These are phyloP conservation scores for Silene noctiflora DNA, from an alignment of 179 eudicot genomes.

Conservation along the genomic window DNA sequence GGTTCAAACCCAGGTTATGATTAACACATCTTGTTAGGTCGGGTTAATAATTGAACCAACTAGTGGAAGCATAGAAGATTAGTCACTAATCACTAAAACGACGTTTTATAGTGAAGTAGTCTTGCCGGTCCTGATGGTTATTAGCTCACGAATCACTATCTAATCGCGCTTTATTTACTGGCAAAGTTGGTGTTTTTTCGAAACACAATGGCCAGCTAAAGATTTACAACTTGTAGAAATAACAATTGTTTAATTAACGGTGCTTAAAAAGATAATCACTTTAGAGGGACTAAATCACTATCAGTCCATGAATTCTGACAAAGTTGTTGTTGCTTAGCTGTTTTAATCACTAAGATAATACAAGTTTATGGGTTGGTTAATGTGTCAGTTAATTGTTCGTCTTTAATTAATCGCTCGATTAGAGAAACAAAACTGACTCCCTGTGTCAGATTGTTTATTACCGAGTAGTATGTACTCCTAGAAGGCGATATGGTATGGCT, in stretches of 20 bases:
- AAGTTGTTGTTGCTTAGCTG: constrained; percentile 24
- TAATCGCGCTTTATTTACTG: constrained; percentile 1
- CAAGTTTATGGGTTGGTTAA: background rate
- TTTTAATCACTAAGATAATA: background rate
- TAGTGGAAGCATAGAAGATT: constrained; percentile 22
- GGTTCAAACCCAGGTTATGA: no score
- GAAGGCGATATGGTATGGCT: no score
- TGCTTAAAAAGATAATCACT: constrained; percentile 21
- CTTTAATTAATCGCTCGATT: background rate
- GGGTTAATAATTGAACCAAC: background rate
- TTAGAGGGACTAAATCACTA: background rate
- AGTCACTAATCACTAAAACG: constrained; percentile 13
- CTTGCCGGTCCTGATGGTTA: background rate
- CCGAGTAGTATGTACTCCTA: no score
- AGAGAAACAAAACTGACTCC: constrained; percentile 9
- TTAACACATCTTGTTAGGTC: background rate
- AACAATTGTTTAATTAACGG: constrained; percentile 12
- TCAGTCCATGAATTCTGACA: constrained; percentile 16
- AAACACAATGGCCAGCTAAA: background rate
- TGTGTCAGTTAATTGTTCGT: background rate
- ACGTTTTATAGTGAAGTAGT: background rate
- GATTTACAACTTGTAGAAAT: constrained; percentile 13
- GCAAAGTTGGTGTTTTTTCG: constrained; percentile 4
- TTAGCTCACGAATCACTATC: constrained; percentile 16
- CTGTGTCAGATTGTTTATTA: no score